phyloP scores from a whole-genome alignment of 1,284 basidiomycete genomes.

The Austroboletus niveus region DNA sequence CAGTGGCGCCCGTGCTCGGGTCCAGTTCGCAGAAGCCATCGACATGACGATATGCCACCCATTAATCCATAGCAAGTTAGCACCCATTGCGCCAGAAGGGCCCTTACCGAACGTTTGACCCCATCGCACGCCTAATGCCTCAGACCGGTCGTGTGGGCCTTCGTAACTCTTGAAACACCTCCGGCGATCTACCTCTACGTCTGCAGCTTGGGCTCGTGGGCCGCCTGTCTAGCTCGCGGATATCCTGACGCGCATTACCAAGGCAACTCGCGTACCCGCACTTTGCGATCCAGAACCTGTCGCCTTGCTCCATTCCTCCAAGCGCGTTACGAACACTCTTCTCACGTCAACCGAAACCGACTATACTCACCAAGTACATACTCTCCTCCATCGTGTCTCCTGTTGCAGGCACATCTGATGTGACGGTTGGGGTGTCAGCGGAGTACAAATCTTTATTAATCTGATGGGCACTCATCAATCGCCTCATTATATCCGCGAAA shows the following conservation, averaged over 20 bases:
- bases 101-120: neutral
- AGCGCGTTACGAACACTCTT: too few species aligned
- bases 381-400: neutral
- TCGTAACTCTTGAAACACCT: neutral
- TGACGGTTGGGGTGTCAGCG: neutral
- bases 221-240: neutral
- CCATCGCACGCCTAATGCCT: too few species aligned
- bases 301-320: neutral
- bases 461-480: too few species aligned
- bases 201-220: too few species aligned
- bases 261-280: neutral
- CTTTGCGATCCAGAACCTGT: neutral
- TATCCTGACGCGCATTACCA: neutral
- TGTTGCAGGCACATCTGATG: neutral
- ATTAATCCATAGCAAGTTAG: too few species aligned
- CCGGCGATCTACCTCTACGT: too few species aligned
- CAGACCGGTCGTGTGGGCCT: neutral
- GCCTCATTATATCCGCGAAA: too few species aligned
- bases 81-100: neutral
- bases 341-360: too few species aligned
- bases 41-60: too few species aligned
- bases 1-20: too few species aligned
- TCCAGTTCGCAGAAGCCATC: too few species aligned
- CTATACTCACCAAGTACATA: neutral
- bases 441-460: neutral